These are phyloP conservation scores for Phytopythium ostracodes DNA, from an alignment of 352 stramenopile genomes.

Conservation along the genomic window DNA sequence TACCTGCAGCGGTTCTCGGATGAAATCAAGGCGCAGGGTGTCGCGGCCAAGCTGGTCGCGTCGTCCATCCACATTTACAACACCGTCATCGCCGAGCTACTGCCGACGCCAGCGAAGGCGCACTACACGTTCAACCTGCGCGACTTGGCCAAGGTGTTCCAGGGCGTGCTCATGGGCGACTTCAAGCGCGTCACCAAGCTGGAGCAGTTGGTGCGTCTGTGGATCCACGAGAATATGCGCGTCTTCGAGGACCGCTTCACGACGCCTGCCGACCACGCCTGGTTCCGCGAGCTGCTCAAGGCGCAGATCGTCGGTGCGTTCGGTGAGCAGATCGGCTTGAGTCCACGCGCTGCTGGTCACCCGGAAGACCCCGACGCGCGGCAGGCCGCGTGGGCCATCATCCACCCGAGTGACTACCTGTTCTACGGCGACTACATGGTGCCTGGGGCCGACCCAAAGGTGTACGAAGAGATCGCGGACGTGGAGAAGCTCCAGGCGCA, in stretches of 20 bases:
- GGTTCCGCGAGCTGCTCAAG: slow-evolving; percentile 82
- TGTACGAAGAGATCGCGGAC: slow-evolving; percentile 91
- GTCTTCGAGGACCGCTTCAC: slow-evolving; percentile 91
- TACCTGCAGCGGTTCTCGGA: slow-evolving; percentile 56
- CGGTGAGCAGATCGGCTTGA: slow-evolving; percentile 19
- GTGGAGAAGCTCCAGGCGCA: slow-evolving; percentile 79
- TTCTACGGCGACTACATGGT: slow-evolving; percentile 94
- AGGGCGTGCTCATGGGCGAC: slow-evolving; percentile 82
- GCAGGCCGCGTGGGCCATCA: slow-evolving; percentile 5
- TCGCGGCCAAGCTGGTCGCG: slow-evolving; percentile 59
- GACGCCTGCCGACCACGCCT: slow-evolving; percentile 86
- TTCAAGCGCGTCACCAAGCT: slow-evolving; percentile 61
- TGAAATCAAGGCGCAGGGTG: slow-evolving; percentile 44
- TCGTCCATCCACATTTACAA: slow-evolving; percentile 83
- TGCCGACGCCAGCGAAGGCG: slow-evolving; percentile 80
- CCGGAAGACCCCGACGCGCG: slow-evolving; percentile 2
- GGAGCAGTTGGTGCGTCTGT: slow-evolving; percentile 72
- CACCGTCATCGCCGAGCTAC: slow-evolving; percentile 69
- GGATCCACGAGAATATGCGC: slow-evolving; percentile 83
- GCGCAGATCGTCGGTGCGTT: slow-evolving; percentile 54
- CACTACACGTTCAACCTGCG: slow-evolving; percentile 89
- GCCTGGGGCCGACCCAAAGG: slow-evolving; percentile 83
- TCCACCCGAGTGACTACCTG: slow-evolving; percentile 50
- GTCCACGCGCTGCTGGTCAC: not conserved
- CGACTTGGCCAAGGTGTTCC: slow-evolving; percentile 87